Conservation (phyloP, 352 stramenopile genomes). For the Pythium diclinum region DNA sequence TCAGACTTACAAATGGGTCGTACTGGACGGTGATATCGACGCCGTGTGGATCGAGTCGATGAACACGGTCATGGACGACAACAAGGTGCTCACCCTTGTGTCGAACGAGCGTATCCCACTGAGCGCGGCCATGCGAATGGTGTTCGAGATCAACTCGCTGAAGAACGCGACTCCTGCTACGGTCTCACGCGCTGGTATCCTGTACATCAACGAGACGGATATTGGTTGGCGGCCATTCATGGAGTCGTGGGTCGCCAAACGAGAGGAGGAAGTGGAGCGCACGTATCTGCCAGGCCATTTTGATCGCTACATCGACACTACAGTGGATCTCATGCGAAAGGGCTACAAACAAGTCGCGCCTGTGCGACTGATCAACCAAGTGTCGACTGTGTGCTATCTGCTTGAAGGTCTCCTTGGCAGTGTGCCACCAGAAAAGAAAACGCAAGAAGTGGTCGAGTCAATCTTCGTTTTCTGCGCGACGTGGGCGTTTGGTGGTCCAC, state of each 20-base stretch:
- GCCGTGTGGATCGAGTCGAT: slow-evolving; percentile 91
- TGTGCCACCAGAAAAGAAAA: slow-evolving; percentile 89
- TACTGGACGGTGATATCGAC: slow-evolving; percentile 87
- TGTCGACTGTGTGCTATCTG: slow-evolving; percentile 95
- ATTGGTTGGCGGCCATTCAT: slow-evolving; percentile 96
- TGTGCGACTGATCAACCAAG: slow-evolving; percentile 94
- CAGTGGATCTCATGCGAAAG: slow-evolving; percentile 92
- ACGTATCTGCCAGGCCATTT: slow-evolving; percentile 93
- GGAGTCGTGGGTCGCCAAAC: slow-evolving; percentile 93
- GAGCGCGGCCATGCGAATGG: slow-evolving; percentile 85
- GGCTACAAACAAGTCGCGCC: slow-evolving; percentile 95
- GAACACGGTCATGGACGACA: slow-evolving; percentile 98
- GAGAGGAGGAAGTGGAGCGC: slow-evolving; percentile 89
- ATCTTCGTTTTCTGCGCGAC: slow-evolving; percentile 96
- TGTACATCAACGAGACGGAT: slow-evolving; percentile 88
- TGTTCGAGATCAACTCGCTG: slow-evolving; percentile 89
- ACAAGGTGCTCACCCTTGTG: slow-evolving; percentile 94
- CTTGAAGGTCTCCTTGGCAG: slow-evolving; percentile 91
- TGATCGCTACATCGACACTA: slow-evolving; percentile 95
- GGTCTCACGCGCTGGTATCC: slow-evolving; percentile 83
- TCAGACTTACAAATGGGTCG: slow-evolving; percentile 89
- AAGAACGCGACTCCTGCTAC: slow-evolving; percentile 86
- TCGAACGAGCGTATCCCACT: slow-evolving; percentile 86
- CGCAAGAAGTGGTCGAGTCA: slow-evolving; percentile 91
- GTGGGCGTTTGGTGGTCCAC: slow-evolving; percentile 95